Evolutionary conservation across 129 eudicot species (phyloP).

Genomic region (Flaveria sonorensis): DNA sequence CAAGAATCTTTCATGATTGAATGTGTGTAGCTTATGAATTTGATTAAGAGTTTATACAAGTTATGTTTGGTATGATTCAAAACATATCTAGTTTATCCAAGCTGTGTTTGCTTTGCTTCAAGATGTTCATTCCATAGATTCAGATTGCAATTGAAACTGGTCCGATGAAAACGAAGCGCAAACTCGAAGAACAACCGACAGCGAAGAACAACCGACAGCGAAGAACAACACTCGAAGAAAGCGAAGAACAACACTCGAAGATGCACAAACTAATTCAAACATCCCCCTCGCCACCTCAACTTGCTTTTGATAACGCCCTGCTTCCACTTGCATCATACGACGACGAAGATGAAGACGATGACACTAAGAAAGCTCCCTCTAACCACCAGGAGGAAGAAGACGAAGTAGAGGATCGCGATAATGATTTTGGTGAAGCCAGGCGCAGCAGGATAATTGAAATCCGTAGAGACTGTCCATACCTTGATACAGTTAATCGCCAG

Average conservation of each 20-base stretch:
- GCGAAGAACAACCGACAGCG: too few species aligned
- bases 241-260: constrained; percentile 44
- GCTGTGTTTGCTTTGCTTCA: too few species aligned
- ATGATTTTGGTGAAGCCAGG: constrained; percentile 35
- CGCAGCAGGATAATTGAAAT: constrained; percentile 62
- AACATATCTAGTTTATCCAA: too few species aligned
- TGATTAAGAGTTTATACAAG: too few species aligned
- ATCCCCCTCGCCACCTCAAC: constrained; percentile 43
- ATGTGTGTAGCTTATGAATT: too few species aligned
- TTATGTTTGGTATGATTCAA: too few species aligned
- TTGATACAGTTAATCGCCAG: constrained; percentile 97
- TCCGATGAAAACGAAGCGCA: too few species aligned
- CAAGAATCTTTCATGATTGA: too few species aligned
- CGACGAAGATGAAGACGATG: constrained; percentile 54
- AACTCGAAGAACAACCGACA: too few species aligned
- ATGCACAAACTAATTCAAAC: constrained; percentile 50
- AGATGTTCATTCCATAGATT: too few species aligned
- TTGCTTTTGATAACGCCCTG: constrained; percentile 61
- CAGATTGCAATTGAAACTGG: too few species aligned
- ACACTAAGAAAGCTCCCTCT: constrained; percentile 22
- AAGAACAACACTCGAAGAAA: not conserved
- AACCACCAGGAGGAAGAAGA: constrained; percentile 38
- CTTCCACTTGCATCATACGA: constrained; percentile 80
- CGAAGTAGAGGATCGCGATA: constrained; percentile 47
- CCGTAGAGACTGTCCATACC: constrained; percentile 91